Conservation (phyloP, 1,284 basidiomycete species). For the Irpex lacteus region DNA sequence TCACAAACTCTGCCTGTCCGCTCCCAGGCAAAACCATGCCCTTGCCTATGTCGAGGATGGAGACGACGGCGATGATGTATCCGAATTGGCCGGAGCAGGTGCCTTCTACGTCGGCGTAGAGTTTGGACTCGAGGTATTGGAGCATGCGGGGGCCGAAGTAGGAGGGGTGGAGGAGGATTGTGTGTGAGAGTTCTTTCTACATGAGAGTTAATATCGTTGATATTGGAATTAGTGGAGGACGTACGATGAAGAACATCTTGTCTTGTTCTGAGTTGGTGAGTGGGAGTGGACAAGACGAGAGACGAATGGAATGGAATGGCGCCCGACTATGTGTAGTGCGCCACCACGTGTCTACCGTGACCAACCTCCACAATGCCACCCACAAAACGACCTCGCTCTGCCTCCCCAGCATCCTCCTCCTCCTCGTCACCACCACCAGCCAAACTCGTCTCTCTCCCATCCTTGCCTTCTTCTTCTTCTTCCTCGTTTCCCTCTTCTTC, state of each 20-base stretch:
- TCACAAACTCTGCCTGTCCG: slow-evolving; percentile 93
- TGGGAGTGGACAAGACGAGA: no score
- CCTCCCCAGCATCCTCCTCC: neutral
- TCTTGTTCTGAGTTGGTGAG: no score
- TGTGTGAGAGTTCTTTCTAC: slow-evolving; percentile 93
- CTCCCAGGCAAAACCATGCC: slow-evolving; percentile 91
- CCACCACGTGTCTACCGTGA: no score
- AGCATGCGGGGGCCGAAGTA: slow-evolving; percentile 97
- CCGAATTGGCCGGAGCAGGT: slow-evolving; percentile 95
- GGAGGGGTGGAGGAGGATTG: slow-evolving; percentile 94
- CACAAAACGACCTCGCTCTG: neutral
- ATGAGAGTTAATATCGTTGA: neutral
- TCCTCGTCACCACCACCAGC: neutral
- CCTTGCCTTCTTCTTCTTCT: no score
- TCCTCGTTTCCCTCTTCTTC: no score
- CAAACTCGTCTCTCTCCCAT: neutral
- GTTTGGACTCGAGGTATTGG: slow-evolving; percentile 88
- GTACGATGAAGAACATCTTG: slow-evolving; percentile 3
- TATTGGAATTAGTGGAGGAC: neutral
- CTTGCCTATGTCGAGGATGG: slow-evolving; percentile 85
- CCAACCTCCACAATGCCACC: no score
- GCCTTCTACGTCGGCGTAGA: slow-evolving; percentile 96
- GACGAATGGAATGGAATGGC: no score
- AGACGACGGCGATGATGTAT: slow-evolving; percentile 96
- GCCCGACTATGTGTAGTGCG: no score